A percentile compares a stretch with the other conserved stretches of the same genome.
phyloP scores from a whole-genome alignment of 257 asterid genomes.

The Fraxinus anomala region DNA sequence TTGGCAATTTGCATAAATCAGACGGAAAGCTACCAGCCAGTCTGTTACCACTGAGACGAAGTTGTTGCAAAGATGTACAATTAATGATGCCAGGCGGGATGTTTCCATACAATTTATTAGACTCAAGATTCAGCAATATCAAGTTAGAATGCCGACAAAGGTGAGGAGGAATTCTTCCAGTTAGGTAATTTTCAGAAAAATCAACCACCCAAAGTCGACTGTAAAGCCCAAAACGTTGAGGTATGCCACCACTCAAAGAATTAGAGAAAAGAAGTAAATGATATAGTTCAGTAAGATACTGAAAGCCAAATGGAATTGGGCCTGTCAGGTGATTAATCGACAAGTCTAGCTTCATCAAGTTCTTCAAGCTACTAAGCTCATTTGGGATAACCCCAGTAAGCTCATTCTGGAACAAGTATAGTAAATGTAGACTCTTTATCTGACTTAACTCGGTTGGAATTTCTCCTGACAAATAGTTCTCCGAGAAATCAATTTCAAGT shows the following conservation, averaged over 20 bases:
- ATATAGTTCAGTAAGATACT: slow-evolving; percentile 53
- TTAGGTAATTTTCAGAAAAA: slow-evolving; percentile 63
- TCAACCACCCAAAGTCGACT: slow-evolving; percentile 85
- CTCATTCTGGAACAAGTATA: slow-evolving; percentile 70
- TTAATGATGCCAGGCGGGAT: slow-evolving; percentile 65
- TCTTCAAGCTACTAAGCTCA: slow-evolving; percentile 60
- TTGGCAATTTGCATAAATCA: slow-evolving; percentile 60
- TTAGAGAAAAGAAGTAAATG: slow-evolving; percentile 81
- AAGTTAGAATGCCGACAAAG: slow-evolving; percentile 60
- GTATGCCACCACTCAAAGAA: slow-evolving; percentile 64
- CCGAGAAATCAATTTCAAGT: slow-evolving; percentile 77
- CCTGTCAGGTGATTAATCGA: slow-evolving; percentile 79
- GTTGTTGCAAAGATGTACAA: slow-evolving; percentile 66
- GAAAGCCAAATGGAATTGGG: slow-evolving; percentile 80
- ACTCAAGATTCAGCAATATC: slow-evolving; percentile 74
- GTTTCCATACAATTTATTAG: slow-evolving; percentile 58
- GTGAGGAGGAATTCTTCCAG: slow-evolving; percentile 72
- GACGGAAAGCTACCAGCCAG: slow-evolving; percentile 72
- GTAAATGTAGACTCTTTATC: slow-evolving; percentile 49
- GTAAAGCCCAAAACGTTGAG: slow-evolving; percentile 69
- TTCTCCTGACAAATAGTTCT: slow-evolving; percentile 69
- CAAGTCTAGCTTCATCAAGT: slow-evolving; percentile 71
- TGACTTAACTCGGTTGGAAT: slow-evolving; percentile 65
- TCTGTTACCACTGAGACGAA: slow-evolving; percentile 64
- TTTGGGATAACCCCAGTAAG: slow-evolving; percentile 77